These are phyloP conservation scores for Alternaria brassicae DNA, from an alignment of 2,329 filamentous ascomycete species.

Conservation along the genomic window DNA sequence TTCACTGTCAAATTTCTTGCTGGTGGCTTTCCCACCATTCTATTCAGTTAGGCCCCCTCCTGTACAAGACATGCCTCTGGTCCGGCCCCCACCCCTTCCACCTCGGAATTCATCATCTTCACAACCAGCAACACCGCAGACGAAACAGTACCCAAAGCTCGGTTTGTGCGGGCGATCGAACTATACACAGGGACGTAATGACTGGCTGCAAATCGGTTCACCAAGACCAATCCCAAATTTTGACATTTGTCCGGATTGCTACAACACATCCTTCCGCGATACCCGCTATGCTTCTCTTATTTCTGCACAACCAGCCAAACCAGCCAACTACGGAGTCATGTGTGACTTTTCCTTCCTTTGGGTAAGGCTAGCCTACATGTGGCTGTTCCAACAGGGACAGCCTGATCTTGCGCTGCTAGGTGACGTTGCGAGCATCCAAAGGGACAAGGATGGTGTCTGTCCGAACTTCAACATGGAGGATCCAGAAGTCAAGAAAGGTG, in stretches of 20 bases:
- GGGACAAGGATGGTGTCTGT: slow-evolving; percentile 25
- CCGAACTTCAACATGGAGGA: slow-evolving; percentile 25
- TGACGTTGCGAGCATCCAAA: slow-evolving; percentile 12
- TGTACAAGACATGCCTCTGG: slow-evolving; percentile 18
- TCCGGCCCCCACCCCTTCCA: slow-evolving; percentile 14
- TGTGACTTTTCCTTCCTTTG: slow-evolving; percentile 28
- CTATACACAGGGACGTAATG: slow-evolving; percentile 14
- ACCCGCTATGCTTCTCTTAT: slow-evolving; percentile 24
- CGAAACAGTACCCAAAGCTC: slow-evolving; percentile 9
- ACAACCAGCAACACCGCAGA: not conserved
- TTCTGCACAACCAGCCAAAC: slow-evolving; percentile 14
- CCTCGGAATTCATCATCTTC: slow-evolving; percentile 3
- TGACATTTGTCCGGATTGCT: slow-evolving; percentile 31
- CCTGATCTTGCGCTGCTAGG: slow-evolving; percentile 26
- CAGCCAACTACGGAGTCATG: slow-evolving; percentile 2
- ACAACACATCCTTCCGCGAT: slow-evolving; percentile 24
- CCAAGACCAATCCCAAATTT: slow-evolving; percentile 19
- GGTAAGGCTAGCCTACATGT: slow-evolving; percentile 24
- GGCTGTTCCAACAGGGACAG: slow-evolving; percentile 19
- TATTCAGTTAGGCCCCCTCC: not conserved
- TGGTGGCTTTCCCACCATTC: not conserved
- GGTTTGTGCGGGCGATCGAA: slow-evolving; percentile 14
- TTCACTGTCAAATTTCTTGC: not conserved
- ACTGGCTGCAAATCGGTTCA: slow-evolving; percentile 24
- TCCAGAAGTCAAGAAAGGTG: slow-evolving; percentile 17